Evolutionary conservation across 1,284 basidiomycete species (phyloP), one percentile per base, ranked within the genome.

Genomic region (Bondarzewia mesenterica): DNA sequence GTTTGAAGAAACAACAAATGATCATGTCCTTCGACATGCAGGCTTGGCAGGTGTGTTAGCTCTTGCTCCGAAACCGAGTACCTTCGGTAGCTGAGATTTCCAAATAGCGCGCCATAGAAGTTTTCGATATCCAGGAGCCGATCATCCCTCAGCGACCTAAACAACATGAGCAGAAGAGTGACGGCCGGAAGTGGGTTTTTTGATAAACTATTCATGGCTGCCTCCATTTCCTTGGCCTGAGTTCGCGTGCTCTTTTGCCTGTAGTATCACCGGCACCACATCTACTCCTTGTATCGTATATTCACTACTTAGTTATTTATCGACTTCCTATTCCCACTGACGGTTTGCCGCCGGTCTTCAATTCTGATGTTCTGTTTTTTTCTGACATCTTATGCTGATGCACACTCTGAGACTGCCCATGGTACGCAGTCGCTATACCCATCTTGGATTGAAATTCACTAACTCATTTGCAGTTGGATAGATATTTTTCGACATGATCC

Each of bases 21-120:
- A 85, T 95, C 6, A 71, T 93, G 58, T 90, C 94, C 60, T 80
- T 95, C 52, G 90, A 93, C 57, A 82, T 87, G 75, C 74, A 76
- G 4, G 82, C 82, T 0, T 95, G 89, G 87, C 68, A 73, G 76
- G 90, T 88, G 54, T 22, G 71, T 59, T n/a, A 14, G 16, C 20
- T 7, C 2, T 18, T n/a, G 22, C 38, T 42, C 35, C 44, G 15
- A 15, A 41, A 32, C 16, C 14, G 16, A 40, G 21, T 3, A 40
- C 32, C 15, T n/a, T n/a, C n/a, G n/a, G n/a, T n/a, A n/a, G 26
- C 49, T 20, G 32, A 36, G 41, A 36, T 16, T 42, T 35, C 16
- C 22, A 29, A 50, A 39, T 55, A 92, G 83, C 78, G 81, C 10
- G 85, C 91, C 7, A 91, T 91, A 55, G 78, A 90, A 53, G 74